These are phyloP conservation scores for Colletotrichum tabaci DNA, from an alignment of 2,329 filamentous ascomycete species.

Conservation along the genomic window DNA sequence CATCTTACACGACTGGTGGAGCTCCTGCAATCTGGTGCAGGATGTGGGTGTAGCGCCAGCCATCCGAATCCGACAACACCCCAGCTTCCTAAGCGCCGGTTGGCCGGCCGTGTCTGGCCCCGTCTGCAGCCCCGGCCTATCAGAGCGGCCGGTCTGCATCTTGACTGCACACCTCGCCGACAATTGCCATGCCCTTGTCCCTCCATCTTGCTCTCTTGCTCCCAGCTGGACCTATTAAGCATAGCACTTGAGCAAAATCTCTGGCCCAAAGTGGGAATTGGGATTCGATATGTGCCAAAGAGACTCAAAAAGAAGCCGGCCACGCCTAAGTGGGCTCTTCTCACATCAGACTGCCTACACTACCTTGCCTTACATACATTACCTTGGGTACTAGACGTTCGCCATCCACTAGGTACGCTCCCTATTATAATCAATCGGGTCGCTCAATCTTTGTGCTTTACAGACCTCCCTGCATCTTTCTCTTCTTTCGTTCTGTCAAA, in stretches of 20 bases:
- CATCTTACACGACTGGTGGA: constrained; percentile 60
- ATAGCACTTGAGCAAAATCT: constrained; percentile 22
- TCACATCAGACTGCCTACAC: constrained; percentile 1
- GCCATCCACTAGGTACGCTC: constrained; percentile 10
- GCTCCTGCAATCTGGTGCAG: constrained; percentile 54
- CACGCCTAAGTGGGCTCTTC: constrained; percentile 28
- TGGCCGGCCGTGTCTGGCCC: constrained; percentile 53
- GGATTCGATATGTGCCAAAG: constrained; percentile 12
- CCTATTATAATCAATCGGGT: constrained; percentile 41
- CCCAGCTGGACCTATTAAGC: constrained; percentile 40
- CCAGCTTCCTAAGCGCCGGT: constrained; percentile 64
- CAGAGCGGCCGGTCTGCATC: constrained; percentile 53
- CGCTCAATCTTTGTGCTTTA: constrained; percentile 35
- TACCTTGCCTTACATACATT: background rate
- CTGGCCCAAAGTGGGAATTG: constrained; percentile 33
- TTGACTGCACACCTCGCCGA: constrained; percentile 48
- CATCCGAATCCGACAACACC: constrained; percentile 58
- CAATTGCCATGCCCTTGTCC: constrained; percentile 45
- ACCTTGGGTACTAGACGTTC: constrained; percentile 3
- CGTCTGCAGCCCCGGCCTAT: constrained; percentile 58
- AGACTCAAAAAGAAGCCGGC: constrained; percentile 22
- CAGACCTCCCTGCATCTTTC: constrained; percentile 22
- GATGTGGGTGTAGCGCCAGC: constrained; percentile 60
- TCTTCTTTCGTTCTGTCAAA: constrained; percentile 25
- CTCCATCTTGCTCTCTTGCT: constrained; percentile 32